Conservation (phyloP, 208 protist species). For the Crithidia thermophila region DNA sequence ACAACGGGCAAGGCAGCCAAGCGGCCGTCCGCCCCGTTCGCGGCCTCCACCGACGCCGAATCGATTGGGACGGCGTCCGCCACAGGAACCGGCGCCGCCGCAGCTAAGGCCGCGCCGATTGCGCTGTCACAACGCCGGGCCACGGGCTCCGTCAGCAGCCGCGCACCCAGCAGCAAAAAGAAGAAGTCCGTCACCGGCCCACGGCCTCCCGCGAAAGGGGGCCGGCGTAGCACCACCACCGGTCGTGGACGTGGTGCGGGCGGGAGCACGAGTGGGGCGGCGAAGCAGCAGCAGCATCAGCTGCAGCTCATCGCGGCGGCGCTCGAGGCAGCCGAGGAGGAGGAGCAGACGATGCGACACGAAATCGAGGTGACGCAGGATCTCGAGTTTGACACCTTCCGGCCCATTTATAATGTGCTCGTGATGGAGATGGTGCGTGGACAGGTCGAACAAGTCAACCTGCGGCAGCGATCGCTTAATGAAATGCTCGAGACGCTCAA, state of each 20-base stretch:
- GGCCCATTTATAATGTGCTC: conserved; percentile 70
- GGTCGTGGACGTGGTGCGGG: conserved; percentile 15
- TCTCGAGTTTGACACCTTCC: conserved; percentile 42
- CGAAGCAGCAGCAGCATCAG: conserved; percentile 27
- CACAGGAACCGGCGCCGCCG: neutral
- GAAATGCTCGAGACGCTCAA: conserved; percentile 56
- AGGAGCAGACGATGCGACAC: conserved; percentile 43
- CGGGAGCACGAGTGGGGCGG: neutral
- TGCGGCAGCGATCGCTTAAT: conserved; percentile 59
- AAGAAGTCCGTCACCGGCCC: conserved; percentile 15
- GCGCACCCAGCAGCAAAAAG: conserved; percentile 6
- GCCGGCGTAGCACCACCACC: neutral
- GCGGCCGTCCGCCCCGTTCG: neutral
- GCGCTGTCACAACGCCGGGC: conserved; percentile 12
- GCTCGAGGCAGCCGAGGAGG: conserved; percentile 34
- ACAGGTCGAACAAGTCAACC: conserved; percentile 66
- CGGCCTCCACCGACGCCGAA: neutral
- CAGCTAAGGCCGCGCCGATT: no score
- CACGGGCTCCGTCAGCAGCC: conserved; percentile 25
- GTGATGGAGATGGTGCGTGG: conserved; percentile 71
- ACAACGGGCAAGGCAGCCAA: conserved; percentile 4
- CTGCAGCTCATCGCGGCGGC: conserved; percentile 18
- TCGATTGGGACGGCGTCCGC: neutral
- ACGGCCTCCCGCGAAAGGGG: neutral
- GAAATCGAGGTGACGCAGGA: conserved; percentile 57